Percentiles rank a stretch among this genome's conserved stretches.
Conservation (phyloP, 2,329 filamentous ascomycete genomes). For the Nemania sp. region DNA sequence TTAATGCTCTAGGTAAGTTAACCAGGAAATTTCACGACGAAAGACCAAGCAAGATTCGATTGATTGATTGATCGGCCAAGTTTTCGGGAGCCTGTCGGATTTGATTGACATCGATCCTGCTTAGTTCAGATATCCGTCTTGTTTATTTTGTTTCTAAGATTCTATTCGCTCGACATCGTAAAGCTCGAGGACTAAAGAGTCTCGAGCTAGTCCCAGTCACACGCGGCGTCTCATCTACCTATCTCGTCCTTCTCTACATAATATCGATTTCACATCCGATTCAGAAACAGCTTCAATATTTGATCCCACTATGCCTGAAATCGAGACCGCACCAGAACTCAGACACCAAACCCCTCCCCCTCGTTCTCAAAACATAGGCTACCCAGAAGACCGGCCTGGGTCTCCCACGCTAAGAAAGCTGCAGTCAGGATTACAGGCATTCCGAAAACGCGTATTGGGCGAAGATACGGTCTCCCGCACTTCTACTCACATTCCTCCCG, state of each 20-base stretch:
- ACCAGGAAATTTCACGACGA: background rate
- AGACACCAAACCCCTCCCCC: too few relatives aligned
- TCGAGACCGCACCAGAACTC: too few relatives aligned
- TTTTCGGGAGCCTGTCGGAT: background rate
- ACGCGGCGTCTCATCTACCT: background rate
- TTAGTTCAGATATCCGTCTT: background rate
- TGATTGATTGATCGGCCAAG: background rate
- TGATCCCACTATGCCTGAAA: too few relatives aligned
- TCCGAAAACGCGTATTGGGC: background rate
- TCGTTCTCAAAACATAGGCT: too few relatives aligned
- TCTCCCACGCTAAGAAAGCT: slow-evolving; percentile 6
- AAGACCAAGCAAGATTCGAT: background rate
- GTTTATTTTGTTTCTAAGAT: background rate
- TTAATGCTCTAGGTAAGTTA: background rate
- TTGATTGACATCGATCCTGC: background rate
- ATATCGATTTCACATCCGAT: too few relatives aligned
- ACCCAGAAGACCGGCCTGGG: too few relatives aligned
- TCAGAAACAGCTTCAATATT: too few relatives aligned
- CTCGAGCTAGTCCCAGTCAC: background rate
- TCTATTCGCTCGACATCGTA: background rate
- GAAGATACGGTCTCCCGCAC: background rate
- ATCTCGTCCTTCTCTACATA: background rate
- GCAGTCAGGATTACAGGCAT: too few relatives aligned
- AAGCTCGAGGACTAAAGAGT: background rate
- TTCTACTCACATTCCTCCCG: background rate